Evolutionary conservation across 2,329 filamentous ascomycete genomes (phyloP), one percentile per base, ranked within the genome.

Genomic region (Phyllosticta capitalensis): DNA sequence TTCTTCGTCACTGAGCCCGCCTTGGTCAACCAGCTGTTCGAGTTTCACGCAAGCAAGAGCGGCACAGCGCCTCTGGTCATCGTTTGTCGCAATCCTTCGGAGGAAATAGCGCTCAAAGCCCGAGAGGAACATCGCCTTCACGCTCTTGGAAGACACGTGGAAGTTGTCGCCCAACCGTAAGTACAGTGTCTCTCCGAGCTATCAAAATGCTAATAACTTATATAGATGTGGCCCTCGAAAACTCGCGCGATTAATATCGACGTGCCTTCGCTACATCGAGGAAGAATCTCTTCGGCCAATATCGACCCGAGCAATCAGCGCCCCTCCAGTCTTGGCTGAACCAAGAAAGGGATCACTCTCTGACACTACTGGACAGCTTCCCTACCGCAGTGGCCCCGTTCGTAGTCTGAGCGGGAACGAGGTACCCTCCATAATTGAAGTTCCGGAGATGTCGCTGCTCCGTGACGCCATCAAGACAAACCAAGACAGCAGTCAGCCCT

Each of bases 41-140:
- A 60, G 12, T 60, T 60, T n/a, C 58, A 60, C n/a, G 58, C 58
- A 2, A 60, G 58, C 26, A 60, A 55, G 28, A 55, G 28, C 24
- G 58, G 53, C 48, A 60, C 53, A 4, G 45, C 58, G 6, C 58
- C 58, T 45, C 28, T 60, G 14, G 53, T 60, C 9, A 60, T 60
- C 20, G 58, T 60, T 10, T 60, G 58, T 19, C 53, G 58, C 14
- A 60, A 60, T 5, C 58, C 52, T 19, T 51, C 53, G 14, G 58
- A 60, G 28, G 58, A 60, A 48, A 60, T 60, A 10, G 52, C 52
- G 4, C 53, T 60, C 7, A 60, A 60, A 24, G 53, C 52, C 2
- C 51, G 58, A 17, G 52, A 60, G 12, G 58, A 52, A 6, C 58
- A 60, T 24, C 58, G 58, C 14, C 38, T 60, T 17, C 26, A 52